These are phyloP conservation scores for Exutisphaerella laricina DNA, from an alignment of 2,329 filamentous ascomycete species.

Conservation along the genomic window DNA sequence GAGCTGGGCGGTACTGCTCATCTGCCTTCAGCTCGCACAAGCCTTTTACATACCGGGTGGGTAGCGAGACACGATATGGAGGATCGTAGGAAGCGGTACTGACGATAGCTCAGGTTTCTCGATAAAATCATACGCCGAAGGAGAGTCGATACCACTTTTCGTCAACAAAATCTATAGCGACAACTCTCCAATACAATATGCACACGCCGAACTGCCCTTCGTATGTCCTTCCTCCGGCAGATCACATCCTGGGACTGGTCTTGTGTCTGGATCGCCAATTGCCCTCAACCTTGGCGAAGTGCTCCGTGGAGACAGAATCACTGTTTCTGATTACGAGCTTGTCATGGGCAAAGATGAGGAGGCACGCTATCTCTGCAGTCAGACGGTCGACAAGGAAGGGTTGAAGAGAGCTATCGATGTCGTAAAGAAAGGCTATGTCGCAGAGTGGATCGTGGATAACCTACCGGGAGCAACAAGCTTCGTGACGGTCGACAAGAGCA, in stretches of 20 bases:
- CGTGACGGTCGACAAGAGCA: constrained; percentile 74
- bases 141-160: constrained; percentile 74
- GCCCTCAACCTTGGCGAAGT: constrained; percentile 83
- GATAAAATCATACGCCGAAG: constrained; percentile 69
- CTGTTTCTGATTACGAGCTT: constrained; percentile 76
- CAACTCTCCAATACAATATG: constrained; percentile 84
- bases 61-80: not conserved
- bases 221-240: constrained; percentile 73
- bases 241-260: constrained; percentile 57
- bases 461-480: constrained; percentile 84
- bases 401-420: constrained; percentile 64
- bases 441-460: constrained; percentile 91
- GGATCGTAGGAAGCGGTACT: constrained; percentile 7
- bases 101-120: constrained; percentile 61
- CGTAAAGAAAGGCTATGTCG: constrained; percentile 74
- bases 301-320: constrained; percentile 78
- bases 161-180: constrained; percentile 92
- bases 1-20: constrained; percentile 46
- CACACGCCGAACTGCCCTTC: constrained; percentile 82
- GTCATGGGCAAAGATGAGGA: constrained; percentile 69
- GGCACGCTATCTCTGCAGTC: constrained; percentile 67
- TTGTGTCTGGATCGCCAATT: constrained; percentile 70
- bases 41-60: constrained; percentile 85
- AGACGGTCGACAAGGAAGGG: constrained; percentile 58
- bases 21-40: constrained; percentile 47